A percentile compares a stretch with the other conserved stretches of the same genome.
Evolutionary conservation across 495 filamentous ascomycete species (phyloP).

Genomic region (Daldinia childiae): DNA sequence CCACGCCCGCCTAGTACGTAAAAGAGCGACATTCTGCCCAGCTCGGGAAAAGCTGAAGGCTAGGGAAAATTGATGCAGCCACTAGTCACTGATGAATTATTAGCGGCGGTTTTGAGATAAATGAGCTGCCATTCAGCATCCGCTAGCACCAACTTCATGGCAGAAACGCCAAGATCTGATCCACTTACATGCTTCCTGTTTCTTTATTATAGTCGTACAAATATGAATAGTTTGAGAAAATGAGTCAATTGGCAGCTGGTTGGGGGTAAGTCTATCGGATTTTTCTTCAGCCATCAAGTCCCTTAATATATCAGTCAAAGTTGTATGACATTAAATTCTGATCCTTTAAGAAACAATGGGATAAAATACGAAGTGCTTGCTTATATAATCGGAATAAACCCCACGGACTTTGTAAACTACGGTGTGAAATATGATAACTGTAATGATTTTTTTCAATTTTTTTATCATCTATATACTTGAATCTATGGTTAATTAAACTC

Average conservation of each 20-base stretch:
- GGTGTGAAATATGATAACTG: too few relatives aligned
- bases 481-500: too few relatives aligned
- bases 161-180: conserved; percentile 6
- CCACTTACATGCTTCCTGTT: background rate
- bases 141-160: conserved; percentile 6
- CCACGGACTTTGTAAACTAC: background rate
- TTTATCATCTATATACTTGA: too few relatives aligned
- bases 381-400: background rate
- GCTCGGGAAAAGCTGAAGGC: conserved; percentile 27
- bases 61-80: conserved; percentile 14
- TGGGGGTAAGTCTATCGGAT: background rate
- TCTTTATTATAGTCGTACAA: background rate
- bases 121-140: conserved; percentile 3
- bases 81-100: conserved; percentile 19
- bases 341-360: background rate
- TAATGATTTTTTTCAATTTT: too few relatives aligned
- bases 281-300: background rate
- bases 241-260: background rate
- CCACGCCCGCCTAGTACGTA: conserved; percentile 20
- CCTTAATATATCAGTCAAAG: background rate
- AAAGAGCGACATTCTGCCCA: conserved; percentile 16
- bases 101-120: conserved; percentile 24
- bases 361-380: background rate
- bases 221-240: background rate
- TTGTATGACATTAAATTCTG: background rate